phyloP scores from a whole-genome alignment of 1,139 yeast species.

The Suhomyces yuchorum region DNA sequence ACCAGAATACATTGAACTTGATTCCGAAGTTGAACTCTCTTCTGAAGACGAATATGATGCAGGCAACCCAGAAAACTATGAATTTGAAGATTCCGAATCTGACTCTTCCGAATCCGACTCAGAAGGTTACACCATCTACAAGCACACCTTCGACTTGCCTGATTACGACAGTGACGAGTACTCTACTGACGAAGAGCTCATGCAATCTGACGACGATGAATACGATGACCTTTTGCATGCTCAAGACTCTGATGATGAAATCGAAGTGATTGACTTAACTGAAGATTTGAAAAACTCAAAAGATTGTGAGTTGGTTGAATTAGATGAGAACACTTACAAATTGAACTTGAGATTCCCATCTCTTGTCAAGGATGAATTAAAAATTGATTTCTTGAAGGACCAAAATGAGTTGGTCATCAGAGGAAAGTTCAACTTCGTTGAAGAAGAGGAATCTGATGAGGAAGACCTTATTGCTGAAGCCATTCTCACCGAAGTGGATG shows the following conservation, averaged over 20 bases:
- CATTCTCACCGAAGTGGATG: constrained; percentile 11
- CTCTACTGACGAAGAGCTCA: constrained; percentile 43
- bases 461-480: constrained; percentile 13
- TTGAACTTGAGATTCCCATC: constrained; percentile 49
- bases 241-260: constrained; percentile 35
- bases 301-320: constrained; percentile 47
- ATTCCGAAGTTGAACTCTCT: constrained; percentile 23
- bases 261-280: constrained; percentile 44
- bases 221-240: constrained; percentile 12
- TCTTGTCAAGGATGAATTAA: constrained; percentile 44
- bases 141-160: constrained; percentile 45
- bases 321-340: constrained; percentile 45
- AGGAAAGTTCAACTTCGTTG: constrained; percentile 44
- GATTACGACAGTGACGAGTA: constrained; percentile 37
- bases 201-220: constrained; percentile 24
- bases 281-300: constrained; percentile 48
- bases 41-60: constrained; percentile 28
- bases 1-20: constrained; percentile 39
- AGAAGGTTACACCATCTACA: constrained; percentile 49
- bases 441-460: constrained; percentile 21
- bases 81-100: constrained; percentile 23
- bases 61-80: constrained; percentile 29
- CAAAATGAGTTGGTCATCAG: constrained; percentile 47
- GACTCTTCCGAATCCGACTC: constrained; percentile 32
- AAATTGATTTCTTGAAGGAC: constrained; percentile 43